Percentiles rank a stretch among this genome's conserved stretches.
Conservation (phyloP, 2,329 filamentous ascomycete species). For the Claviceps africana region DNA sequence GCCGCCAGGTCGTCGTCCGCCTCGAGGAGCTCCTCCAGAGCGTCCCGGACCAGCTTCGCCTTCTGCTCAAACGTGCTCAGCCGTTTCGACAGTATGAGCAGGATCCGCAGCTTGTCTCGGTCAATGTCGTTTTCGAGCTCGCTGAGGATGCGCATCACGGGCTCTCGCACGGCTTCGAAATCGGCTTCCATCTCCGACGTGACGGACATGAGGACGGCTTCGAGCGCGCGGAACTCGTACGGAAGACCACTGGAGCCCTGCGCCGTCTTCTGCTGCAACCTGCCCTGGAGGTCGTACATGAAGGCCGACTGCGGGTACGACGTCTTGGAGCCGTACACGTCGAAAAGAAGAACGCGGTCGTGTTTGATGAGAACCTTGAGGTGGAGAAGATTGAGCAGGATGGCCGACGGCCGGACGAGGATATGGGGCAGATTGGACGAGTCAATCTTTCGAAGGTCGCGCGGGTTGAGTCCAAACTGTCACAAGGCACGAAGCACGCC, state of each 20-base stretch:
- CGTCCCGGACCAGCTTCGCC: slow-evolving; percentile 81
- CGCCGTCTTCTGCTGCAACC: slow-evolving; percentile 60
- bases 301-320: slow-evolving; percentile 93
- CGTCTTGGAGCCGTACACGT: slow-evolving; percentile 86
- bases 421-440: slow-evolving; percentile 93
- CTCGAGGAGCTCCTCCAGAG: slow-evolving; percentile 88
- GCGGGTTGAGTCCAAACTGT: slow-evolving; percentile 80
- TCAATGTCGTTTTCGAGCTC: slow-evolving; percentile 96
- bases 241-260: slow-evolving; percentile 54
- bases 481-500: background rate
- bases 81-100: slow-evolving; percentile 90
- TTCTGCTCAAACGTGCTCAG: slow-evolving; percentile 97
- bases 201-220: slow-evolving; percentile 88
- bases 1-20: slow-evolving; percentile 87
- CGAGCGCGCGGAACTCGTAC: slow-evolving; percentile 91
- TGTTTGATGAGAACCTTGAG: slow-evolving; percentile 90
- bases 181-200: slow-evolving; percentile 86
- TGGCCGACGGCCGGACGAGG: slow-evolving; percentile 80
- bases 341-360: slow-evolving; percentile 87
- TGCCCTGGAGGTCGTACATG: slow-evolving; percentile 93
- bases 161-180: slow-evolving; percentile 85
- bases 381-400: slow-evolving; percentile 91
- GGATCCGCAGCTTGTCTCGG: slow-evolving; percentile 75
- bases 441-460: slow-evolving; percentile 94
- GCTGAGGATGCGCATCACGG: slow-evolving; percentile 74